phyloP scores from a whole-genome alignment of 1,139 yeast genomes.

The Fermentozyma sake region DNA sequence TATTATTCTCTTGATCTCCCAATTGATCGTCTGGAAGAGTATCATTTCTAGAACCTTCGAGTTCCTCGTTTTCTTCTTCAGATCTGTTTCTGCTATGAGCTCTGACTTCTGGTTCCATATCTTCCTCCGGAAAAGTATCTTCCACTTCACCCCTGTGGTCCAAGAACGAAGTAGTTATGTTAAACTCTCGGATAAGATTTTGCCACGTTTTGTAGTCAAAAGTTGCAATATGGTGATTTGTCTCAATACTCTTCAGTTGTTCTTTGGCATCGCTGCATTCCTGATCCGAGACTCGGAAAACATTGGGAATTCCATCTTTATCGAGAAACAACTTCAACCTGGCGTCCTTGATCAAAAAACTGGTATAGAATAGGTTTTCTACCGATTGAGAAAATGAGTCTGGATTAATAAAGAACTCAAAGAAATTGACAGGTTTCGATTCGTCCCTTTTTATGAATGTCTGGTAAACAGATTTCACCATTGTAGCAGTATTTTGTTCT shows the following conservation, averaged over 20 bases:
- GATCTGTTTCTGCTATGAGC: too few relatives aligned
- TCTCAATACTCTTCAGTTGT: constrained; percentile 11
- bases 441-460: constrained; percentile 27
- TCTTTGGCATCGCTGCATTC: constrained; percentile 10
- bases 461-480: constrained; percentile 49
- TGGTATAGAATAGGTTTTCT: constrained; percentile 77
- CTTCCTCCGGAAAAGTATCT: constrained; percentile 20
- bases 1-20: too few relatives aligned
- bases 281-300: constrained; percentile 15
- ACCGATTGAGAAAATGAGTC: constrained; percentile 71
- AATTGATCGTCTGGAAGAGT: too few relatives aligned
- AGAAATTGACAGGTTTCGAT: constrained; percentile 49
- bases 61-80: constrained; percentile 11
- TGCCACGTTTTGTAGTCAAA: constrained; percentile 66
- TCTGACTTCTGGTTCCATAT: not conserved
- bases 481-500: constrained; percentile 56
- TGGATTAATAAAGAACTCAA: constrained; percentile 70
- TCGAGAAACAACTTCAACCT: constrained; percentile 50
- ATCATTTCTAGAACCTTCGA: too few relatives aligned
- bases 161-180: constrained; percentile 52
- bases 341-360: constrained; percentile 76
- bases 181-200: constrained; percentile 42
- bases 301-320: constrained; percentile 39
- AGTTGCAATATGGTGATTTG: constrained; percentile 67
- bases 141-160: constrained; percentile 38